Evolutionary conservation across 1,284 basidiomycete species (phyloP), one percentile per base, ranked within the genome.

Genomic region (Austroboletus niveus): DNA sequence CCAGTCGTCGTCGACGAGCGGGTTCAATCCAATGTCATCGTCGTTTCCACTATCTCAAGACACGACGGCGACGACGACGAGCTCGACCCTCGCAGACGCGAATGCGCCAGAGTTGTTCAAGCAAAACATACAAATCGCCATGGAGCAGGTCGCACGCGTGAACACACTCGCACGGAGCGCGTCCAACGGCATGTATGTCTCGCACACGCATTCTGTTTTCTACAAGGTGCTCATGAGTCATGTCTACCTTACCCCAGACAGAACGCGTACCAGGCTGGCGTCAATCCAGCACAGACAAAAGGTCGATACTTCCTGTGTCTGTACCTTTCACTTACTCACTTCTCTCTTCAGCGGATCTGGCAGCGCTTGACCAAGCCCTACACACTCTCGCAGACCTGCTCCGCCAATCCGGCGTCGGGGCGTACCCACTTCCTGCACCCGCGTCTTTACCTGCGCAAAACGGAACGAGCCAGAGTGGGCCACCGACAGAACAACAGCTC

Each of bases 71-170:
- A 9, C 29, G 2, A 49, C 47, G 4, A 20, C 40, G 4, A 40
- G 17, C 8, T 55, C 59, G 10, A 54, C 56, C 4, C 65, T 68
- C 36, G 52, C 40, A 11, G 76, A 79, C 54, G 67, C 68, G 35
- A 78, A 76, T 54, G 72, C 75, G n/a, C 72, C 75, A 0, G 73
- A 76, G 27, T 51, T 67, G 32, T 77, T 80, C 68, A 76, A 72
- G 52, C 74, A 77, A 35, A 75, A 75, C 58, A 61, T 77, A 22
- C 70, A 75, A 42, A 49, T 75, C 29, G 71, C 69, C 6, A 69
- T 73, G 48, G 66, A 66, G 11, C 72, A 73, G 5, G 63, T 77
- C 15, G 59, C 58, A 12, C 64, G 74, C 17, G 67, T 77, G 8
- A 73, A 74, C 49, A 56, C 58, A 1, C 63, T 75, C 14, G 73